A percentile compares a stretch with the other conserved stretches of the same genome.
phyloP scores from a whole-genome alignment of 306 rosid genomes.

The Leucaena leucocephala region DNA sequence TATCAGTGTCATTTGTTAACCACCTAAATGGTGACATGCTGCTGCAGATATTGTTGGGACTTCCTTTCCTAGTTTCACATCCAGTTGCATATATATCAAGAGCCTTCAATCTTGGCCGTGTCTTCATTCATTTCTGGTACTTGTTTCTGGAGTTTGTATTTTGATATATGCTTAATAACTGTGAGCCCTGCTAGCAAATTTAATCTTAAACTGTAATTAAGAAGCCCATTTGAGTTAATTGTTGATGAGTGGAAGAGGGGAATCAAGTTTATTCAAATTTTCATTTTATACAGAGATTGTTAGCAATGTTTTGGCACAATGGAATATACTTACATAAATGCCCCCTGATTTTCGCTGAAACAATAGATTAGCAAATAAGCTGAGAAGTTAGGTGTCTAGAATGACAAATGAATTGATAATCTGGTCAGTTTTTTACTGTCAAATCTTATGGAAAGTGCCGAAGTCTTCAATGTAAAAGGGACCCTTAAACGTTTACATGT shows the following conservation, averaged over 20 bases:
- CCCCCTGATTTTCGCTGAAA: not conserved
- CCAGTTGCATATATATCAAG: conserved; percentile 78
- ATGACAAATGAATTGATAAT: not conserved
- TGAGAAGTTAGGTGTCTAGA: not conserved
- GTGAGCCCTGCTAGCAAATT: conserved; percentile 17
- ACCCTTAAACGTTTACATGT: not conserved
- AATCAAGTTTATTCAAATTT: conserved; percentile 11
- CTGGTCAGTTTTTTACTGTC: not conserved
- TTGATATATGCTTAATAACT: conserved; percentile 32
- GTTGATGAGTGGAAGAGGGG: conserved; percentile 24
- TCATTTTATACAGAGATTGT: conserved; percentile 11
- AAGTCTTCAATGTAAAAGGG: not conserved
- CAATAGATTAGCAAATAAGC: conserved; percentile 3
- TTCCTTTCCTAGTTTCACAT: conserved; percentile 80
- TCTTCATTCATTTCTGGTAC: conserved; percentile 98
- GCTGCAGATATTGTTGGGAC: conserved; percentile 80
- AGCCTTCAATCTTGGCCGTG: conserved; percentile 94
- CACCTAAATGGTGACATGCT: conserved; percentile 49
- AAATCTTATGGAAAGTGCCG: conserved; percentile 6
- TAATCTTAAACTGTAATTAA: conserved; percentile 17
- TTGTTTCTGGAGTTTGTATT: conserved; percentile 23
- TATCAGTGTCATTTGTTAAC: conserved; percentile 42
- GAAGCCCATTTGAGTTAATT: conserved; percentile 7
- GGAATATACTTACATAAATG: conserved; percentile 19
- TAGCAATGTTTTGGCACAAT: conserved; percentile 13